Percentiles rank a stretch among this genome's conserved stretches.
These are phyloP conservation scores for Mycena latifolia DNA, from an alignment of 768 basidiomycete genomes.

Conservation along the genomic window DNA sequence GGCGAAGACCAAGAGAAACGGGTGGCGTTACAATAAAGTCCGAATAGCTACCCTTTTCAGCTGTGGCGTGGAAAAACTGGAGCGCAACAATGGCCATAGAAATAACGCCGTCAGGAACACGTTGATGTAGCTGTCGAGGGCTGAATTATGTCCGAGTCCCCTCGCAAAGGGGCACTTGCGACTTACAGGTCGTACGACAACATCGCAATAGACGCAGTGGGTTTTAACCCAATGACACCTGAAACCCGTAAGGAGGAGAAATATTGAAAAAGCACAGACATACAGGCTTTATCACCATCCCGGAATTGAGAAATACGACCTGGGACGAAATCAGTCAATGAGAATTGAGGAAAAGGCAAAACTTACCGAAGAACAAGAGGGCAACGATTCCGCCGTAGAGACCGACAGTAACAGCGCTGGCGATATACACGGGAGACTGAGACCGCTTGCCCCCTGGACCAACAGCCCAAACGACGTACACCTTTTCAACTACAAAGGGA, in stretches of 20 bases:
- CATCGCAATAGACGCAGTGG: slow-evolving; percentile 2
- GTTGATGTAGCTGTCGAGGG: slow-evolving; percentile 38
- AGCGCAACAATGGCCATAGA: slow-evolving; percentile 48
- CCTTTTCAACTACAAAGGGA: slow-evolving; percentile 13
- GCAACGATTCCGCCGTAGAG: slow-evolving; percentile 18
- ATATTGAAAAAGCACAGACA: not conserved
- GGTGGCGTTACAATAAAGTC: slow-evolving; percentile 45
- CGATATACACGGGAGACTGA: slow-evolving; percentile 14
- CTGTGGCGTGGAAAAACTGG: slow-evolving; percentile 39
- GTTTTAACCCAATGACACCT: slow-evolving; percentile 24
- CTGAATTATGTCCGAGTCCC: no score
- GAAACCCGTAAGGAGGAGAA: not conserved
- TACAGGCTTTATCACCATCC: slow-evolving; percentile 19
- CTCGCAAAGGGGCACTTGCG: slow-evolving; percentile 37
- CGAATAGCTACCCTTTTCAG: slow-evolving; percentile 47
- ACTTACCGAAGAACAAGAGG: slow-evolving; percentile 17
- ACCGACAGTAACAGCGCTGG: slow-evolving; percentile 13
- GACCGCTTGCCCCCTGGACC: slow-evolving; percentile 14
- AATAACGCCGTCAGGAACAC: slow-evolving; percentile 47
- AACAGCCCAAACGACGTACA: slow-evolving; percentile 18
- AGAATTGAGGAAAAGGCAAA: not conserved
- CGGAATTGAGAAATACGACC: slow-evolving; percentile 20
- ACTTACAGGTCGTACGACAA: slow-evolving; percentile 28
- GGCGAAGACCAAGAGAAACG: not conserved
- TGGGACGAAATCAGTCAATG: not conserved